Conservation (phyloP, 164 flowering plant species). For the Buxus sempervirens region DNA sequence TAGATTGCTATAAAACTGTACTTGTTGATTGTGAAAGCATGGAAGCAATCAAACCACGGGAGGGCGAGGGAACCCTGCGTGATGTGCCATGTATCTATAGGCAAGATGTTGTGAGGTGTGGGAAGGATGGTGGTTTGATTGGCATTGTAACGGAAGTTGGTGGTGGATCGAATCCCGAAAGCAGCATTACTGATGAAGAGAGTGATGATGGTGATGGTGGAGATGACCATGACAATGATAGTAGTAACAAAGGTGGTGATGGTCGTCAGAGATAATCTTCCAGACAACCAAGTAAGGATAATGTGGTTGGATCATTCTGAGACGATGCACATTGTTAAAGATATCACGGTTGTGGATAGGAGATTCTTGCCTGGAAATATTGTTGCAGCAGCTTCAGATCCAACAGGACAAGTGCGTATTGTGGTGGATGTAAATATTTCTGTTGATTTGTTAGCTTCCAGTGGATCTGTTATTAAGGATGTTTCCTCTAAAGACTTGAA, state of each 20-base stretch:
- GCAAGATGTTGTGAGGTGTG: conserved; percentile 74
- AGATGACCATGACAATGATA: conserved; percentile 18
- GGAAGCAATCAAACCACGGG: conserved; percentile 19
- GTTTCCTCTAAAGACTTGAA: conserved; percentile 59
- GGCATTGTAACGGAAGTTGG: conserved; percentile 49
- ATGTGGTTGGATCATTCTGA: conserved; percentile 81
- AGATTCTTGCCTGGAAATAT: conserved; percentile 91
- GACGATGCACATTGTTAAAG: conserved; percentile 43
- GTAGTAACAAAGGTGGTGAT: conserved; percentile 17
- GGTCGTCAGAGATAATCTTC: conserved; percentile 39
- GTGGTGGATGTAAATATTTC: conserved; percentile 75
- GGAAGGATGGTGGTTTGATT: conserved; percentile 23
- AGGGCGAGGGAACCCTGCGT: conserved; percentile 19
- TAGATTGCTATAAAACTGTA: conserved; percentile 10
- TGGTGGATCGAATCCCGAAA: conserved; percentile 46
- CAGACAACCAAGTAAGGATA: conserved; percentile 73
- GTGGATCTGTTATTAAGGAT: conserved; percentile 53
- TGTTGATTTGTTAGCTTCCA: conserved; percentile 63
- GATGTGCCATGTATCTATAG: conserved; percentile 47
- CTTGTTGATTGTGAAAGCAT: conserved; percentile 14
- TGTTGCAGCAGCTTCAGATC: conserved; percentile 76
- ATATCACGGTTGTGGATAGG: conserved; percentile 69
- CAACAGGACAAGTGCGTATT: conserved; percentile 84
- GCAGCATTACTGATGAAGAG: conserved; percentile 29
- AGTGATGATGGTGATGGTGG: conserved; percentile 29